A percentile compares a stretch with the other conserved stretches of the same genome.
phyloP scores from a whole-genome alignment of 352 stramenopile species.

The Globisporangium cylindrosporum region DNA sequence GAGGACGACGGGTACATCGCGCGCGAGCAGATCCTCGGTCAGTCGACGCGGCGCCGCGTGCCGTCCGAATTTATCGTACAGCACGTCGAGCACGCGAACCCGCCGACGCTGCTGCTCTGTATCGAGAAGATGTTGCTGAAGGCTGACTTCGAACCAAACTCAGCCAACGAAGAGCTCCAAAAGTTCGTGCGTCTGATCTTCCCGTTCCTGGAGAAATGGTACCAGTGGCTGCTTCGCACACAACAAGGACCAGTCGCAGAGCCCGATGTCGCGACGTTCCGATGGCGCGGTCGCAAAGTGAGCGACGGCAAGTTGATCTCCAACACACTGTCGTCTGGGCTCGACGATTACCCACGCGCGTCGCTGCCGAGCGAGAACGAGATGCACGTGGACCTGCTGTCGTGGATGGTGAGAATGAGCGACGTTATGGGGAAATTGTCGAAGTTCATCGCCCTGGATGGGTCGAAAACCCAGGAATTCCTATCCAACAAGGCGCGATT shows the following conservation, averaged over 20 bases:
- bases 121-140: constrained; percentile 75
- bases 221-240: constrained; percentile 69
- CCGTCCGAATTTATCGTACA: constrained; percentile 90
- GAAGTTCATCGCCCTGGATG: constrained; percentile 24
- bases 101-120: constrained; percentile 85
- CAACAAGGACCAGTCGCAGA: constrained; percentile 44
- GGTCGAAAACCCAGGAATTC: constrained; percentile 26
- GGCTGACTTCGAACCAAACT: constrained; percentile 4
- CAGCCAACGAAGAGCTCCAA: constrained; percentile 20
- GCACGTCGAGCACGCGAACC: constrained; percentile 90
- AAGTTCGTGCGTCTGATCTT: constrained; percentile 50
- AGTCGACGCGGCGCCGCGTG: constrained; percentile 68
- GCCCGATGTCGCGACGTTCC: constrained; percentile 39
- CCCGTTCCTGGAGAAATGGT: constrained; percentile 76
- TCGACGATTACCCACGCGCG: constrained; percentile 92
- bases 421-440: constrained; percentile 52
- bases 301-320: constrained; percentile 82
- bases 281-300: constrained; percentile 74
- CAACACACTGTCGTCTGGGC: constrained; percentile 90
- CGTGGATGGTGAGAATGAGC: constrained; percentile 86
- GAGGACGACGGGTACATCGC: constrained; percentile 89
- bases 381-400: constrained; percentile 89
- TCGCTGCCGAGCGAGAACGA: constrained; percentile 72
- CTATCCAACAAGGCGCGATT: constrained; percentile 35
- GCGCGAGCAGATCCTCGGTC: constrained; percentile 88